These are phyloP conservation scores for Colletotrichum sp. DNA, from an alignment of 2,329 filamentous ascomycete species.

Conservation along the genomic window DNA sequence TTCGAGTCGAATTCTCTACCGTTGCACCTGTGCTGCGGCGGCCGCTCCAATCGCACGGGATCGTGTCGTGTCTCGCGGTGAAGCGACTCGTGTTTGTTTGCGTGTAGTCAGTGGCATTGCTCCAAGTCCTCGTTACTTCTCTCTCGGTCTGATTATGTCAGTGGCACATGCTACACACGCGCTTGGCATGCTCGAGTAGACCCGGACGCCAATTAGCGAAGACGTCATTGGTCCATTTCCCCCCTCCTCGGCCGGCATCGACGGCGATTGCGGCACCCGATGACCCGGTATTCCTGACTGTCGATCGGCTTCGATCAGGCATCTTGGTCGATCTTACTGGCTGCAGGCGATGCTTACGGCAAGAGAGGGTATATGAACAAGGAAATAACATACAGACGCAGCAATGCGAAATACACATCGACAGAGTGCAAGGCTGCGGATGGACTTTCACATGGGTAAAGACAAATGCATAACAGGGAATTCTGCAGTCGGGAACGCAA, in stretches of 20 bases:
- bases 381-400: neutral
- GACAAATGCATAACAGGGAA: neutral
- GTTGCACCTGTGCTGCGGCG: neutral
- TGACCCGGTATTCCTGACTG: constrained; percentile 3
- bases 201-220: neutral
- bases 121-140: neutral
- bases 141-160: neutral
- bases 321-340: neutral
- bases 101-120: constrained; percentile 1
- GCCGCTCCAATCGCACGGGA: constrained; percentile 5
- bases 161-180: constrained; percentile 10
- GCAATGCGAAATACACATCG: neutral
- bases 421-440: neutral
- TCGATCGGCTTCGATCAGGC: neutral
- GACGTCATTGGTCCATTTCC: neutral
- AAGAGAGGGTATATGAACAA: neutral
- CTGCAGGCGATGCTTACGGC: neutral
- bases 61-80: neutral
- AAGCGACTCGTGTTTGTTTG: neutral
- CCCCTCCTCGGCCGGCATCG: neutral
- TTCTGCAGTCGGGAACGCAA: neutral
- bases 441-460: neutral
- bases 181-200: neutral
- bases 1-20: neutral
- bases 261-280: constrained; percentile 6